Evolutionary conservation across 2,329 filamentous ascomycete genomes (phyloP).

Genomic region (Neoascochyta sp.): DNA sequence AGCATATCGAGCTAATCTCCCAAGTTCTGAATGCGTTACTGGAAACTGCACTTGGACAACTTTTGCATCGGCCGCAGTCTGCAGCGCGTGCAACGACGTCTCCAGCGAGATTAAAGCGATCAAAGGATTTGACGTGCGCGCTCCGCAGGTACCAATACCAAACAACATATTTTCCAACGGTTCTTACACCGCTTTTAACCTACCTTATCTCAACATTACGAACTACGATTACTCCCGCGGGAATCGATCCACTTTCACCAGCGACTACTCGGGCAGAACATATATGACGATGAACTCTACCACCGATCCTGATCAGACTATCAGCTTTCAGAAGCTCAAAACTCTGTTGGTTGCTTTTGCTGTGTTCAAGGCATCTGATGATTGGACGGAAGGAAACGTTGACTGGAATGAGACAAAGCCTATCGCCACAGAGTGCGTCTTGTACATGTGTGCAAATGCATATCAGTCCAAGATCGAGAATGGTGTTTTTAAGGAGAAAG

Average conservation of each 20-base stretch:
- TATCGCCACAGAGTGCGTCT: conserved; percentile 9
- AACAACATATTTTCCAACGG: background rate
- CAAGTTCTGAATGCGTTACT: conserved; percentile 4
- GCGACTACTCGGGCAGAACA: no score
- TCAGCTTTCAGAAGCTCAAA: conserved; percentile 2
- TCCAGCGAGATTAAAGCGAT: conserved; percentile 1
- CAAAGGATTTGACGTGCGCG: background rate
- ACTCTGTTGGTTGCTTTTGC: conserved; percentile 3
- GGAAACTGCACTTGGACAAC: conserved; percentile 11
- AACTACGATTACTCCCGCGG: no score
- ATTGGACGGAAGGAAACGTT: conserved; percentile 1
- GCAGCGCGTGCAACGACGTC: conserved; percentile 7
- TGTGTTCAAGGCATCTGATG: conserved; percentile 3
- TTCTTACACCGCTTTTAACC: background rate
- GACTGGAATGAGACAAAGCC: conserved; percentile 5
- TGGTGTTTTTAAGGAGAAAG: conserved; percentile 1
- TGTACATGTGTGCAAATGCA: conserved; percentile 11
- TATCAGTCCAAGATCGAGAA: conserved; percentile 5
- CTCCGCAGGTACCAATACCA: background rate
- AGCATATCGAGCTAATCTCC: background rate
- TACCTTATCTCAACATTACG: conserved; percentile 2
- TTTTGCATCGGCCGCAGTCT: conserved; percentile 7
- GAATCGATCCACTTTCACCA: no score
- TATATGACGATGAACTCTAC: conserved; percentile 3
- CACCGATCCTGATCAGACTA: conserved; percentile 1